phyloP scores from a whole-genome alignment of 2,329 filamentous ascomycete genomes.

The Cladosporium phlei region DNA sequence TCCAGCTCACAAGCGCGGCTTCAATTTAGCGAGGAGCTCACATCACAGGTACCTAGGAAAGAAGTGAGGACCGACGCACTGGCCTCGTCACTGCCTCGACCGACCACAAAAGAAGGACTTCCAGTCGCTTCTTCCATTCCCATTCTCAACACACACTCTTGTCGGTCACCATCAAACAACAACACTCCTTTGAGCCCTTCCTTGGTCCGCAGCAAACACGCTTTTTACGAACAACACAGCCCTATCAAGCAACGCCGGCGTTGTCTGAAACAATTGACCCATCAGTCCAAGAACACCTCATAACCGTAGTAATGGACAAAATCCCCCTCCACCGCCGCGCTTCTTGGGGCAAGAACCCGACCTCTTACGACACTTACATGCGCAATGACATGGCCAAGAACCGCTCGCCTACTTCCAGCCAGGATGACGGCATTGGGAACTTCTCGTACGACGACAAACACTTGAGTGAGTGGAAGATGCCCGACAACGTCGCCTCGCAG shows the following conservation, averaged over 20 bases:
- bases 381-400: slow-evolving; percentile 20
- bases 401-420: slow-evolving; percentile 16
- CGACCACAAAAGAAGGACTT: no score
- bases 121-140: neutral
- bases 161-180: neutral
- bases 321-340: slow-evolving; percentile 26
- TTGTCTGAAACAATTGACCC: neutral
- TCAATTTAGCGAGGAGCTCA: neutral
- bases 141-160: neutral
- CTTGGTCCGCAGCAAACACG: slow-evolving; percentile 4
- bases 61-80: neutral
- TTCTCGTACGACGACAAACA: slow-evolving; percentile 35
- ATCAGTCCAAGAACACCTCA: neutral
- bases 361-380: slow-evolving; percentile 23
- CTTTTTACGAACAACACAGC: neutral
- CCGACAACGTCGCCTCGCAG: slow-evolving; percentile 30
- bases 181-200: slow-evolving; percentile 3
- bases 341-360: slow-evolving; percentile 24
- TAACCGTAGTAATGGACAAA: slow-evolving; percentile 5
- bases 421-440: slow-evolving; percentile 27
- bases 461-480: slow-evolving; percentile 36
- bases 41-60: neutral
- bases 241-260: slow-evolving; percentile 10
- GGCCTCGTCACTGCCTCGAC: neutral
- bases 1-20: neutral